Base-by-base conservation (phyloP, 306 rosid species). In the Cicer cuneatum region DNA sequence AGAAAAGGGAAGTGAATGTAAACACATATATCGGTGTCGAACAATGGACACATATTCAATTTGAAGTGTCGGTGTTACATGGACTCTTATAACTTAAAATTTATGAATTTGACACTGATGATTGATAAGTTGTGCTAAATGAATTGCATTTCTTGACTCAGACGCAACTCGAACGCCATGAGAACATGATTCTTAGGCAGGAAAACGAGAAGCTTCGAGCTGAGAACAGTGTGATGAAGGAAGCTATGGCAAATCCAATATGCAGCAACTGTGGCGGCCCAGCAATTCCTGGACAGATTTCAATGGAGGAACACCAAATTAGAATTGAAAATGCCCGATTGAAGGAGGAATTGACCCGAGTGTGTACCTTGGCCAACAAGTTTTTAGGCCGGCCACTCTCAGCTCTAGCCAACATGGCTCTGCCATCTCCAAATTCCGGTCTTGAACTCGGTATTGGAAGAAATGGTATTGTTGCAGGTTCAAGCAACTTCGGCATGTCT, bases 141-240 rank as follows among this genome's bases (percentile, higher is more conserved):
- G 70, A 49, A 69, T 72, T 49, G 37, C 19, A n/a, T 41, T 37
- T 41, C 15, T 80, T 42, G 83, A 82, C 62, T 69, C 83, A 94
- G 98, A 88, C 96, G 0, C 96, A 91, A 82, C 4, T 91, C 46
- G 98, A 94, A 61, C 94, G 98, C 45, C 98, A 94, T 43, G 98
- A 94, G 79, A 90, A 94, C 76, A 65, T 85, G 73, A 81, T 91
- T 74, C 96, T 94, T 0, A 86, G 74, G 81, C 93, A 90, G 78
- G 98, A 94, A 47, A 88, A 90, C 45, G 98, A 94, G 15, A 94
- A 85, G 87, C 97, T 94, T 9, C 81, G 84, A 62, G 96, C 92
- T 5, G 98, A 94, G 85, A 94, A 91, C 54, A 70, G 69, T 57
- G 43, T 88, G 78, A 84, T 91, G 78, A 90, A 86, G 82, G 95